These are phyloP conservation scores for Vaccinium macrocarpon DNA, from an alignment of 148 eudicot genomes.

Conservation along the genomic window DNA sequence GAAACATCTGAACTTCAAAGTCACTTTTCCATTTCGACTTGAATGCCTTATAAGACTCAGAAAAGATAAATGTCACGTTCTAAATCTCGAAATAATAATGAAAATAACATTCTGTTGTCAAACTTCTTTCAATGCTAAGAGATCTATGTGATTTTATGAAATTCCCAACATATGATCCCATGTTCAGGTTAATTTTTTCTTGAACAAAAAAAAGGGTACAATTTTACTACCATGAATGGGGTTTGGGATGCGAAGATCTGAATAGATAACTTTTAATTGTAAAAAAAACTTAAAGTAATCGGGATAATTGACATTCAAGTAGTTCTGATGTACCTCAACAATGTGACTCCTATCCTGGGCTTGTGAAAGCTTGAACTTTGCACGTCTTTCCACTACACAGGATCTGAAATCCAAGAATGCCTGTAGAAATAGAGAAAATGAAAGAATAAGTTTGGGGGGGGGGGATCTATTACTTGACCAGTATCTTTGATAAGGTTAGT, in stretches of 20 bases:
- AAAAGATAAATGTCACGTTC: not conserved
- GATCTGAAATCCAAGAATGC: slow-evolving; percentile 93
- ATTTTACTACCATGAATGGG: not conserved
- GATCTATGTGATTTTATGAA: not conserved
- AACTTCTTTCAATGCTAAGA: not conserved
- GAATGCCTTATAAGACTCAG: not conserved
- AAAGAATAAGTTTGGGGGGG: slow-evolving; percentile 9
- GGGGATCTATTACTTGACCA: not conserved
- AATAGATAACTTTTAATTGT: not conserved
- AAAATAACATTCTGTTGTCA: not conserved
- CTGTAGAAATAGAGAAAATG: slow-evolving; percentile 33
- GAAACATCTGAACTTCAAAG: slow-evolving; percentile 10
- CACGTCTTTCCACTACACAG: slow-evolving; percentile 81
- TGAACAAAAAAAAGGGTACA: not conserved
- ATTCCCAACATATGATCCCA: not conserved
- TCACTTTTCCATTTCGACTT: not conserved
- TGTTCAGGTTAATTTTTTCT: not conserved
- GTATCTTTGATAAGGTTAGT: not conserved
- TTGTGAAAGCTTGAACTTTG: slow-evolving; percentile 71
- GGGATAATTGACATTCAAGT: not conserved
- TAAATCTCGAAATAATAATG: not conserved
- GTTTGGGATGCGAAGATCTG: not conserved
- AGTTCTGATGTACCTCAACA: slow-evolving; percentile 58
- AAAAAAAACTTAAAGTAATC: not conserved
- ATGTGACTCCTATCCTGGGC: slow-evolving; percentile 83